Evolutionary conservation across 768 basidiomycete genomes (phyloP).

Genomic region (Suillus spraguei): DNA sequence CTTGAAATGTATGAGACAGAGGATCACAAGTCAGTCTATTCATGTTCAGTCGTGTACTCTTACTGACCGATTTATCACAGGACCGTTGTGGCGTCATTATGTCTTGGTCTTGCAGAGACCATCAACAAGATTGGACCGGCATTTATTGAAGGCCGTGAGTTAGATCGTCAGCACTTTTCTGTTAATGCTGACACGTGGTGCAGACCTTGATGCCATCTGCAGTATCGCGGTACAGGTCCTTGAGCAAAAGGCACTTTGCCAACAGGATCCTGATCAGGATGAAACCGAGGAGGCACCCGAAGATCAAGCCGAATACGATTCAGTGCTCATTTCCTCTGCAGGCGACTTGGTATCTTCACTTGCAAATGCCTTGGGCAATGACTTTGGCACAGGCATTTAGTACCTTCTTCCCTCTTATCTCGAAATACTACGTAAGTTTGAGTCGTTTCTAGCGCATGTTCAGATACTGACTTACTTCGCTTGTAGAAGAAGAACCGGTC

Average conservation of each 20-base stretch:
- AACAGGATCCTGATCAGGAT: slow-evolving; percentile 94
- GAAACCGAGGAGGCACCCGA: slow-evolving; percentile 84
- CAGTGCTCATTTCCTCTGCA: slow-evolving; percentile 91
- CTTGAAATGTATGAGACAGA: slow-evolving; percentile 91
- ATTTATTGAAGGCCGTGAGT: slow-evolving; percentile 77
- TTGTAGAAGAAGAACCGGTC: slow-evolving; percentile 82
- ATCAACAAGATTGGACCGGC: slow-evolving; percentile 91
- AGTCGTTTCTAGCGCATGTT: background rate
- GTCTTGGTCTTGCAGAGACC: slow-evolving; percentile 87
- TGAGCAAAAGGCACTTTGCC: slow-evolving; percentile 94
- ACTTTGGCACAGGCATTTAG: slow-evolving; percentile 82
- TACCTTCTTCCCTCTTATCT: slow-evolving; percentile 87
- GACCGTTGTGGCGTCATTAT: slow-evolving; percentile 85
- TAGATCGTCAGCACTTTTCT: background rate
- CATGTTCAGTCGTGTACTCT: slow-evolving; percentile 13
- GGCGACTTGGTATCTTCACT: slow-evolving; percentile 92
- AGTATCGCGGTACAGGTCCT: slow-evolving; percentile 83
- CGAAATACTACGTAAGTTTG: slow-evolving; percentile 84
- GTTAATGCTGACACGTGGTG: slow-evolving; percentile 15
- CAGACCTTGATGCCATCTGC: slow-evolving; percentile 79
- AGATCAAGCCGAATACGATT: slow-evolving; percentile 95
- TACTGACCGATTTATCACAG: slow-evolving; percentile 40
- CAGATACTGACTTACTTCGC: background rate
- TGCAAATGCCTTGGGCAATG: slow-evolving; percentile 80
- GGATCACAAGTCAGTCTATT: slow-evolving; percentile 89